Percentiles rank a stretch among this genome's conserved stretches.
Evolutionary conservation across 208 protist genomes (phyloP).

Genomic region (Trypanosoma melophagium): DNA sequence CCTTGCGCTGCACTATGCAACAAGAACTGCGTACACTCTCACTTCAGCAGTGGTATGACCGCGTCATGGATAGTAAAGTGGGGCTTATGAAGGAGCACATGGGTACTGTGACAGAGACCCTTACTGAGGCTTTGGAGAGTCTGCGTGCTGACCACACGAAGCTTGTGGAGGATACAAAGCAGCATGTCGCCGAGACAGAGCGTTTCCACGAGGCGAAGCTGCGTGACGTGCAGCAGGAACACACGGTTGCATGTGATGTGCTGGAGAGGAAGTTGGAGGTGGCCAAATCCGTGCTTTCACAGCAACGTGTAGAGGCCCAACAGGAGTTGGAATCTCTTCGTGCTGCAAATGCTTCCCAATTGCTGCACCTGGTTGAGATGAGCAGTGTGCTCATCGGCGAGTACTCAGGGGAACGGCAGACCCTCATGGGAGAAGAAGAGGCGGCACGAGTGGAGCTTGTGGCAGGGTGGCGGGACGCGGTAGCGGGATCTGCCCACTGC

Average conservation of each 20-base stretch:
- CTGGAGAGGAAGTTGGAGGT: constrained; percentile 11
- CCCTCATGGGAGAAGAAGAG: constrained; percentile 3
- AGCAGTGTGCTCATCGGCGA: constrained; percentile 1
- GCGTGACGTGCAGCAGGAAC: constrained; percentile 10
- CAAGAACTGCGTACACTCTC: too few relatives aligned
- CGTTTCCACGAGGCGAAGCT: not conserved
- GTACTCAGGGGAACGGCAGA: constrained; percentile 2
- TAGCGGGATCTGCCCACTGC: constrained; percentile 1
- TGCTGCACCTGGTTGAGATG: not conserved
- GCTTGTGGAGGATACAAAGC: not conserved
- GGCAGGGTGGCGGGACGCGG: not conserved
- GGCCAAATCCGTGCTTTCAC: not conserved
- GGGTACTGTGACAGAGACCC: not conserved
- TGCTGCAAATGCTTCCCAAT: constrained; percentile 8
- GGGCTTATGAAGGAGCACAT: too few relatives aligned
- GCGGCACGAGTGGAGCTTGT: constrained; percentile 2
- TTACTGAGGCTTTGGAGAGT: constrained; percentile 1
- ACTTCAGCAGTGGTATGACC: too few relatives aligned
- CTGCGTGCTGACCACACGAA: not conserved
- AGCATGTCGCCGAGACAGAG: not conserved
- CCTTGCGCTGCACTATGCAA: too few relatives aligned
- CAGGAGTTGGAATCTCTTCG: not conserved
- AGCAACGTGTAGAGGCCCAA: constrained; percentile 20
- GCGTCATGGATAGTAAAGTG: too few relatives aligned
- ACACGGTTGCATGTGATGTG: not conserved